phyloP scores from a whole-genome alignment of 768 basidiomycete species.

The Termitomyces sp. region DNA sequence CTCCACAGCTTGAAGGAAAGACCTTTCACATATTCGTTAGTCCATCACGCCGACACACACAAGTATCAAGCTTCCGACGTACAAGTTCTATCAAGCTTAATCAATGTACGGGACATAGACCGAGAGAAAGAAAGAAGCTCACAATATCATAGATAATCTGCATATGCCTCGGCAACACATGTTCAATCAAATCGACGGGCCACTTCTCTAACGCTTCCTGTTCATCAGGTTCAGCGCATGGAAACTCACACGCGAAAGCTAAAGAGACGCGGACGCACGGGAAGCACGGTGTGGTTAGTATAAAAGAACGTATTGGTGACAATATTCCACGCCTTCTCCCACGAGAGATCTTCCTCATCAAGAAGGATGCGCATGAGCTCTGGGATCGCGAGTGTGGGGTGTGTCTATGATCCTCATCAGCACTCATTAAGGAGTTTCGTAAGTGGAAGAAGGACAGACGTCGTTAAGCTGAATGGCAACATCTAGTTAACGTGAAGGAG shows the following conservation, averaged over 20 bases:
- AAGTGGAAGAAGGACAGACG: slow-evolving; percentile 30
- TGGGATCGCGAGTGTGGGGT: slow-evolving; percentile 92
- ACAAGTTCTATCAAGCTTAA: slow-evolving; percentile 47
- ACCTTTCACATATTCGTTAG: slow-evolving; percentile 28
- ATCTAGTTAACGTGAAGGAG: slow-evolving; percentile 37
- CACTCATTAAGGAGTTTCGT: background rate
- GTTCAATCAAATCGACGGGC: slow-evolving; percentile 84
- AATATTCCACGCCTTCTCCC: slow-evolving; percentile 87
- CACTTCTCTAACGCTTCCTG: slow-evolving; percentile 90
- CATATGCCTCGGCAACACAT: slow-evolving; percentile 84
- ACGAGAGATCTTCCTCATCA: slow-evolving; percentile 88
- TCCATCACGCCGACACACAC: background rate
- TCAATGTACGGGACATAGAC: background rate
- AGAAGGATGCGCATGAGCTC: slow-evolving; percentile 91
- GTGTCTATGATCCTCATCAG: slow-evolving; percentile 54
- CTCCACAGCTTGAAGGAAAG: slow-evolving; percentile 85
- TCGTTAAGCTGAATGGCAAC: slow-evolving; percentile 96
- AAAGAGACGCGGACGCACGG: slow-evolving; percentile 45
- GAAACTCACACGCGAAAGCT: too few relatives aligned
- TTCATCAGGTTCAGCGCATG: background rate
- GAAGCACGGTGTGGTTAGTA: slow-evolving; percentile 93
- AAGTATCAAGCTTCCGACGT: slow-evolving; percentile 13
- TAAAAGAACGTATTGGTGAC: slow-evolving; percentile 91
- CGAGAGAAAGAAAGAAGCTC: slow-evolving; percentile 27
- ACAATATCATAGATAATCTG: slow-evolving; percentile 78